These are phyloP conservation scores for Xylaria acuta DNA, from an alignment of 495 filamentous ascomycete genomes.

Conservation along the genomic window DNA sequence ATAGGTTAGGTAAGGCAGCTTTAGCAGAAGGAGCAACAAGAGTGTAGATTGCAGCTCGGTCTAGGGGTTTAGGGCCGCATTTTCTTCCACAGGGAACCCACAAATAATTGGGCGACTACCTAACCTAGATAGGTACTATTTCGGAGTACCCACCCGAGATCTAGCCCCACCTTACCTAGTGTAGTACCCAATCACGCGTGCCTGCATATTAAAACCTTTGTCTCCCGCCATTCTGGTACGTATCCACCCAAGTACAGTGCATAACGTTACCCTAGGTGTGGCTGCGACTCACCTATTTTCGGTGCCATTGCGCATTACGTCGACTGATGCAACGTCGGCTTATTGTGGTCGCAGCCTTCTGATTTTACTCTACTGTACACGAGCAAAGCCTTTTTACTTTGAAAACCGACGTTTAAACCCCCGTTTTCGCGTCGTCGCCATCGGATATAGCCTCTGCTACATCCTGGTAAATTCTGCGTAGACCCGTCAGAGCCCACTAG, in stretches of 20 bases:
- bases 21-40: too few species aligned
- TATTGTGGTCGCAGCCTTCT: neutral
- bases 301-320: neutral
- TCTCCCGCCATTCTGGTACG: constrained; percentile 11
- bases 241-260: neutral
- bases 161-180: too few species aligned
- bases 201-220: neutral
- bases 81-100: too few species aligned
- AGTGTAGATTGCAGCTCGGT: too few species aligned
- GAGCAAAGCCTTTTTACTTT: neutral
- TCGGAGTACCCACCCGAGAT: neutral
- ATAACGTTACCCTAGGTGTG: neutral
- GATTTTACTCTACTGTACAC: neutral
- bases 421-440: neutral
- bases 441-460: neutral
- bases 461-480: neutral
- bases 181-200: neutral
- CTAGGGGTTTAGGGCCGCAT: too few species aligned
- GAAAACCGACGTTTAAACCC: neutral
- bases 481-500: neutral
- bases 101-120: neutral
- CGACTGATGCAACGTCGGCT: neutral
- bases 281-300: neutral
- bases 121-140: neutral
- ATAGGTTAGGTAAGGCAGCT: too few species aligned